Conservation (phyloP, 495 filamentous ascomycete species). For the Tuber magnatum region DNA sequence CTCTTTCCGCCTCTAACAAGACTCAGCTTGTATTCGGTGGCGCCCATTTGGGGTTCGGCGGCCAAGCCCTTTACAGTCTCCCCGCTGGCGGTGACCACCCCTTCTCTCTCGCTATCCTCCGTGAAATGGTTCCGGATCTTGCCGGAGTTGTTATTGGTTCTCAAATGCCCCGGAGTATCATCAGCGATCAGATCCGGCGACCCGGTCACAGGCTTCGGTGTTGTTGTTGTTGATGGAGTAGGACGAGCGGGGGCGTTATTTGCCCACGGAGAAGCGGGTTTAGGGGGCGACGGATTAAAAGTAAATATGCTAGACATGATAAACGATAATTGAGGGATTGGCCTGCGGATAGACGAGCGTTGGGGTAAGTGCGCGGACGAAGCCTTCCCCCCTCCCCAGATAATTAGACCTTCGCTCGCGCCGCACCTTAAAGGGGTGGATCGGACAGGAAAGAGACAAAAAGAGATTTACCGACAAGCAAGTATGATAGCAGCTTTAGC, state of each 20-base stretch:
- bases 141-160: constrained; percentile 36
- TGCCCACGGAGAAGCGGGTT: constrained; percentile 81
- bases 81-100: constrained; percentile 59
- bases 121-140: constrained; percentile 39
- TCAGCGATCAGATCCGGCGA: constrained; percentile 22
- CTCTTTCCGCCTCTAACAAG: constrained; percentile 72
- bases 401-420: constrained; percentile 18
- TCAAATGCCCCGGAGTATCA: constrained; percentile 43
- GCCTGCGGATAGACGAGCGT: neutral
- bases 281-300: constrained; percentile 77
- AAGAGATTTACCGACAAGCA: neutral
- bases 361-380: constrained; percentile 5
- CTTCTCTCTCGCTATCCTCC: constrained; percentile 41
- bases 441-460: neutral
- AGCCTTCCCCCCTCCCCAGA: neutral
- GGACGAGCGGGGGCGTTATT: constrained; percentile 30
- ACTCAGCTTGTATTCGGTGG: constrained; percentile 94
- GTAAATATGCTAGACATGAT: constrained; percentile 96
- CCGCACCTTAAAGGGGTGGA: constrained; percentile 23
- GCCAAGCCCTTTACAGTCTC: constrained; percentile 61
- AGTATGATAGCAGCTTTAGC: constrained; percentile 5
- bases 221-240: constrained; percentile 19
- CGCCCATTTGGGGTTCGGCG: constrained; percentile 87
- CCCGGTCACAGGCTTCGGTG: constrained; percentile 10
- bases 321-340: constrained; percentile 9